These are phyloP conservation scores for Moniliophthora roreri DNA, from an alignment of 1,284 basidiomycete genomes.

Conservation along the genomic window DNA sequence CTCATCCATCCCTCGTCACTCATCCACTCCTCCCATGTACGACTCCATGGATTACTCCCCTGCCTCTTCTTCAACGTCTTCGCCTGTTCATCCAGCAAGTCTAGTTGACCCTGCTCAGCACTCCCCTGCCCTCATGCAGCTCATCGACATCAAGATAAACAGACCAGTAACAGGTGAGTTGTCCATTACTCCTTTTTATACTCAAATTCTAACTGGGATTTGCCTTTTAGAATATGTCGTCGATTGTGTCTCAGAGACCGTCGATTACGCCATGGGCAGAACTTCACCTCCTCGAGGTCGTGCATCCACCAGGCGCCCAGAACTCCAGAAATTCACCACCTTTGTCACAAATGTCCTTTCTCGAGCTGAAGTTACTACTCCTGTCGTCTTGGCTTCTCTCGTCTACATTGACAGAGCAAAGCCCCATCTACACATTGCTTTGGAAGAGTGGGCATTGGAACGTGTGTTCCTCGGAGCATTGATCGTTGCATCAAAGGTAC, in stretches of 20 bases:
- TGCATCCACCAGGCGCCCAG: slow-evolving; percentile 41
- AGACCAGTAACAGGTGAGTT: slow-evolving; percentile 59
- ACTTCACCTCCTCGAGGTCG: slow-evolving; percentile 50
- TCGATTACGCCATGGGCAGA: slow-evolving; percentile 69
- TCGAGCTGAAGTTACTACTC: slow-evolving; percentile 65
- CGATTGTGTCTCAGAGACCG: slow-evolving; percentile 64
- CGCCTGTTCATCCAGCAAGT: slow-evolving; percentile 56
- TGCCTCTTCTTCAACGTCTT: slow-evolving; percentile 14
- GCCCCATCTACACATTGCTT: slow-evolving; percentile 70
- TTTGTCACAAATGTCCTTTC: slow-evolving; percentile 66
- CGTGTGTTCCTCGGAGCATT: slow-evolving; percentile 73
- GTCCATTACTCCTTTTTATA: background rate
- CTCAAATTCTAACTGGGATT: slow-evolving; percentile 12
- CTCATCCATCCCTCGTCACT: background rate
- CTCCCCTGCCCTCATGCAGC: slow-evolving; percentile 60
- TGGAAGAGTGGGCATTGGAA: slow-evolving; percentile 78
- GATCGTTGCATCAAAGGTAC: slow-evolving; percentile 71
- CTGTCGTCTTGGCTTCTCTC: slow-evolving; percentile 61
- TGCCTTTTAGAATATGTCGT: slow-evolving; percentile 57
- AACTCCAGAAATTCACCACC: slow-evolving; percentile 53
- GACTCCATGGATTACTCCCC: background rate
- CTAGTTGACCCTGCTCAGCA: slow-evolving; percentile 63
- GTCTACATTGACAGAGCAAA: slow-evolving; percentile 72
- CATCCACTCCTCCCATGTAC: background rate
- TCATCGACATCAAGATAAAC: slow-evolving; percentile 61